Conservation (phyloP, 371 early-diverging fungal species). For the Parasitella parasitica region DNA sequence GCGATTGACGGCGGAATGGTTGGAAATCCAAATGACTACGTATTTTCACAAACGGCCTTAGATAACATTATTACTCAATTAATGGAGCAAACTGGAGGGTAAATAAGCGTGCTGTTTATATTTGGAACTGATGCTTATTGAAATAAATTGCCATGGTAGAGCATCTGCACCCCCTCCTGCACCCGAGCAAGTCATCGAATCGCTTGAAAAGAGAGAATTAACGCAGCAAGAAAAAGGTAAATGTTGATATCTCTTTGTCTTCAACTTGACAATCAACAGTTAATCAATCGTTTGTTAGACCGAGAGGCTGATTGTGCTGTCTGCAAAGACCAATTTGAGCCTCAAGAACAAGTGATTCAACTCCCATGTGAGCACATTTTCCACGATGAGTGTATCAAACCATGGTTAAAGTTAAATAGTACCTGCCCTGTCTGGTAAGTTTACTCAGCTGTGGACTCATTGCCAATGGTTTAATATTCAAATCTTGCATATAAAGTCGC, state of each 20-base stretch:
- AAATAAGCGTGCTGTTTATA: neutral
- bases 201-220: slow-evolving; percentile 49
- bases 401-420: slow-evolving; percentile 85
- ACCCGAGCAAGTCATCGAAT: slow-evolving; percentile 61
- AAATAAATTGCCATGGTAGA: slow-evolving; percentile 17
- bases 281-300: slow-evolving; percentile 18
- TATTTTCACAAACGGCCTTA: slow-evolving; percentile 57
- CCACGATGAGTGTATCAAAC: slow-evolving; percentile 85
- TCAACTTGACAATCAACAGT: neutral
- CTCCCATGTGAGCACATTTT: slow-evolving; percentile 86
- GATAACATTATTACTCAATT: slow-evolving; percentile 80
- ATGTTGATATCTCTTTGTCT: neutral
- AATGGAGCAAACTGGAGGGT: slow-evolving; percentile 73
- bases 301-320: slow-evolving; percentile 69
- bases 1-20: slow-evolving; percentile 36
- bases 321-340: slow-evolving; percentile 79
- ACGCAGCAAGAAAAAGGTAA: slow-evolving; percentile 54
- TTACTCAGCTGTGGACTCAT: too few relatives aligned
- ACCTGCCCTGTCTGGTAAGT: slow-evolving; percentile 90
- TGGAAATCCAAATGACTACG: slow-evolving; percentile 68
- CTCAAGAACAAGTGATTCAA: slow-evolving; percentile 52
- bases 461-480: too few relatives aligned
- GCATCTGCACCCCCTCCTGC: slow-evolving; percentile 70
- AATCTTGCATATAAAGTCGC: slow-evolving; percentile 25
- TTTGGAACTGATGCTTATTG: neutral